Percentiles rank a stretch among this genome's conserved stretches.
These are phyloP conservation scores for Silene conica DNA, from an alignment of 148 eudicot genomes.

Conservation along the genomic window DNA sequence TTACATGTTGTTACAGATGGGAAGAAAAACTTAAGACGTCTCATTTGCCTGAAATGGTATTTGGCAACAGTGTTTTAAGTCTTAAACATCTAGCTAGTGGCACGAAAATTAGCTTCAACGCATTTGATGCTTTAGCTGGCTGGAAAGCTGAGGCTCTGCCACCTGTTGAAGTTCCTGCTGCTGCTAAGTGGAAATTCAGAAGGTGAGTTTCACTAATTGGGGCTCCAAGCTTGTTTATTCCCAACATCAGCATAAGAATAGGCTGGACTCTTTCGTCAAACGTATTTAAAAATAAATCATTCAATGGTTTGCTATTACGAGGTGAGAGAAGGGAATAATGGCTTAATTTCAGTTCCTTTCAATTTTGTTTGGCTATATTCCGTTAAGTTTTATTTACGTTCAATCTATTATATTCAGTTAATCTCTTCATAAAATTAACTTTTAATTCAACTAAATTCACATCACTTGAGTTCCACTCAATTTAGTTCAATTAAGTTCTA, in stretches of 20 bases:
- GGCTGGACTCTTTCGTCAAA: not conserved
- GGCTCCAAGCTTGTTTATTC: not conserved
- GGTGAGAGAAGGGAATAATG: not conserved
- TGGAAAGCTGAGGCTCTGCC: constrained; percentile 89
- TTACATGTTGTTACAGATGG: constrained; percentile 53
- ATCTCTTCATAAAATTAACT: no score
- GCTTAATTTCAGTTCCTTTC: no score
- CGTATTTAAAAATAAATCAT: not conserved
- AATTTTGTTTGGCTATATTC: no score
- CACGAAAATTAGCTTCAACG: constrained; percentile 64
- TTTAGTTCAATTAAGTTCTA: no score
- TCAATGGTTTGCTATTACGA: not conserved
- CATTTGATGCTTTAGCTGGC: constrained; percentile 83
- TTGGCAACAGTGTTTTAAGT: constrained; percentile 71
- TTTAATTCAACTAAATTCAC: no score
- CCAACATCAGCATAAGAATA: not conserved
- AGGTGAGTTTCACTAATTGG: constrained; percentile 40
- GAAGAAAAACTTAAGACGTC: constrained; percentile 85
- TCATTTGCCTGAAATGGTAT: constrained; percentile 94
- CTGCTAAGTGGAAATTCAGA: constrained; percentile 87
- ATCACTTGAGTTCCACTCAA: no score
- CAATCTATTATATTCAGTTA: no score
- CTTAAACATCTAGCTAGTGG: constrained; percentile 70
- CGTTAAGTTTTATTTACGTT: no score
- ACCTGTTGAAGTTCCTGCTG: constrained; percentile 97